phyloP scores from a whole-genome alignment of 2,329 filamentous ascomycete species.

The Pseudocercospora musae region DNA sequence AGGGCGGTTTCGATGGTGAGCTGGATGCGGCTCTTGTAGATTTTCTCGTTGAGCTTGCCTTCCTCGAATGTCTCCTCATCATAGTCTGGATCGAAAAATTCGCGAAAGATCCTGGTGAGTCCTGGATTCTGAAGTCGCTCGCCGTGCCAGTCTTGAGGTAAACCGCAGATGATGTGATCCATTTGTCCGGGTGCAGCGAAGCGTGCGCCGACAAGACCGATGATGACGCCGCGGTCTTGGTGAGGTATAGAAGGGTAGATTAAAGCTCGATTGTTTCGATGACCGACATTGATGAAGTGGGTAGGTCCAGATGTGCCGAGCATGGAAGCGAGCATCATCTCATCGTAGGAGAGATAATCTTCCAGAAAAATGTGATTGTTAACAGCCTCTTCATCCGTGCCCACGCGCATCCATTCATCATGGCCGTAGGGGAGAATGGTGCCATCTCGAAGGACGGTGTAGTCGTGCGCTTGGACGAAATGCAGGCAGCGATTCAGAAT shows the following conservation, averaged over 20 bases:
- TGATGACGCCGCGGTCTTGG: slow-evolving; percentile 5
- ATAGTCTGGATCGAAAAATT: slow-evolving; percentile 8
- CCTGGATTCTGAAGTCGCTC: neutral
- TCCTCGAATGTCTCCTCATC: neutral
- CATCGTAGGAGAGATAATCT: slow-evolving; percentile 33
- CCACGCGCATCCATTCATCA: slow-evolving; percentile 26
- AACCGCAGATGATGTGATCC: slow-evolving; percentile 15
- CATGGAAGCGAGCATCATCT: slow-evolving; percentile 32
- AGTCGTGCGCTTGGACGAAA: slow-evolving; percentile 15
- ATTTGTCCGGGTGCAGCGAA: slow-evolving; percentile 24
- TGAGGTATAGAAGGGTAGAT: slow-evolving; percentile 4
- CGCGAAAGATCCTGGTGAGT: slow-evolving; percentile 17
- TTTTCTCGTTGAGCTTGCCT: slow-evolving; percentile 5
- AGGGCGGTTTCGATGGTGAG: slow-evolving; percentile 26
- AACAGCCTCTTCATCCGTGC: slow-evolving; percentile 13
- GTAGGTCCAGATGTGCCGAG: slow-evolving; percentile 29
- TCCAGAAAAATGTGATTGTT: slow-evolving; percentile 18
- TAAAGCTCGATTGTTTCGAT: slow-evolving; percentile 19
- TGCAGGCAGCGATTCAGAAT: slow-evolving; percentile 22
- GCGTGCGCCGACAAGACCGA: slow-evolving; percentile 27
- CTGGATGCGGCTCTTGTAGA: slow-evolving; percentile 25
- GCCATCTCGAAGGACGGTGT: slow-evolving; percentile 18
- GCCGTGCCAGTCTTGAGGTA: neutral
- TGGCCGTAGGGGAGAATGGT: neutral
- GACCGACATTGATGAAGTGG: slow-evolving; percentile 31